phyloP scores from a whole-genome alignment of 306 rosid genomes.

The Castanospermum australe region DNA sequence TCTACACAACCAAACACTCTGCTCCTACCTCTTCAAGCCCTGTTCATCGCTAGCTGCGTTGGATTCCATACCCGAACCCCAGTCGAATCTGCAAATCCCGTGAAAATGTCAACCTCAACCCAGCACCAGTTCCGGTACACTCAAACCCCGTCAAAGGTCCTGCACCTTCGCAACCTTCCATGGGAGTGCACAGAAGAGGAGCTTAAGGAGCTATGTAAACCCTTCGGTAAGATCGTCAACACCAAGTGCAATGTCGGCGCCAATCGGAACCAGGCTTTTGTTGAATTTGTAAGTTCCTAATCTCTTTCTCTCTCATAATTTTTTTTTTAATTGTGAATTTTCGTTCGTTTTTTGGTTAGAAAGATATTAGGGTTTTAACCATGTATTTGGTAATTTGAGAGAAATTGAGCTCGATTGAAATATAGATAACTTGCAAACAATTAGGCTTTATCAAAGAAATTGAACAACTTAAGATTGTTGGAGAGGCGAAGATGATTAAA shows the following conservation, averaged over 20 bases:
- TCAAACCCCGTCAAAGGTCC: slow-evolving; percentile 91
- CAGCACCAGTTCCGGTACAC: slow-evolving; percentile 88
- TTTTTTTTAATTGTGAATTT: not conserved
- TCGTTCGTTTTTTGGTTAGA: not conserved
- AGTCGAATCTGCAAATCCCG: too few species aligned
- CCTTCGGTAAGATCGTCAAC: slow-evolving; percentile 91
- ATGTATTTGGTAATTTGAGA: not conserved
- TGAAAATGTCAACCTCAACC: slow-evolving; percentile 66
- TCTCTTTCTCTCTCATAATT: not conserved
- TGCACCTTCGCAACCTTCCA: slow-evolving; percentile 90
- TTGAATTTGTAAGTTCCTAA: slow-evolving; percentile 66
- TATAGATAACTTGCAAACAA: not conserved
- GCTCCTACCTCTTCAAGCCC: not conserved
- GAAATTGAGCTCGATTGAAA: not conserved
- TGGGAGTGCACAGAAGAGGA: slow-evolving; percentile 94
- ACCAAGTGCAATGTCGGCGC: slow-evolving; percentile 97
- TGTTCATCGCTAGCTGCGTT: not conserved
- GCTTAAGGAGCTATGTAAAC: slow-evolving; percentile 77
- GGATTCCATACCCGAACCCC: too few species aligned
- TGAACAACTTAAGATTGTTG: too few species aligned
- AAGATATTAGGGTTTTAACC: slow-evolving; percentile 15
- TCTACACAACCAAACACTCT: slow-evolving; percentile 35
- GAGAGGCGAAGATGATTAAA: too few species aligned
- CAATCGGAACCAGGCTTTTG: slow-evolving; percentile 92
- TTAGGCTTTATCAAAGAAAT: too few species aligned